Conservation (phyloP, 495 filamentous ascomycete species). For the Penicillium desertorum region DNA sequence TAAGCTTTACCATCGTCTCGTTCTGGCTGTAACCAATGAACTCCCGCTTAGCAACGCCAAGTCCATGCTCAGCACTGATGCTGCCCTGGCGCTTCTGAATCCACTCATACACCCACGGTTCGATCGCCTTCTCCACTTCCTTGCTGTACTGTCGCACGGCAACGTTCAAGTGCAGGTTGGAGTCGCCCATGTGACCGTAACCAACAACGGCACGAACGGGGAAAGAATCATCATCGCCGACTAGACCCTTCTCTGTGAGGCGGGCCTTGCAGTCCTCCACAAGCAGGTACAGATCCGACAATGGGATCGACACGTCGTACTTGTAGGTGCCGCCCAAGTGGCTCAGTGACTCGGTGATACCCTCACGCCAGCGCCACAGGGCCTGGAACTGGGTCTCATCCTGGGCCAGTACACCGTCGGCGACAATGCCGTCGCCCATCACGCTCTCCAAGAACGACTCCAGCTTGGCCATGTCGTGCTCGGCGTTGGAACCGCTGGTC, state of each 20-base stretch:
- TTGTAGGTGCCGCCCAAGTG: conserved; percentile 97
- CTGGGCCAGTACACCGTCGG: conserved; percentile 86
- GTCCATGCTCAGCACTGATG: conserved; percentile 93
- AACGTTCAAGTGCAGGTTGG: conserved; percentile 91
- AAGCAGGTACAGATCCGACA: conserved; percentile 81
- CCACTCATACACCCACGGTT: conserved; percentile 98
- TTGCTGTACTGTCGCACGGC: conserved; percentile 78
- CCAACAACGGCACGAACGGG: conserved; percentile 89
- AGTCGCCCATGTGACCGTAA: conserved; percentile 97
- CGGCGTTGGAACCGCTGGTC: conserved; percentile 89
- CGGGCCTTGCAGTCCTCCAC: conserved; percentile 79
- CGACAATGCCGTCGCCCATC: conserved; percentile 78
- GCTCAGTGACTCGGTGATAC: conserved; percentile 80
- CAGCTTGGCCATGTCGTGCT: conserved; percentile 89
- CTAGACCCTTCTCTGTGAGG: conserved; percentile 68
- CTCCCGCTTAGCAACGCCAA: conserved; percentile 91
- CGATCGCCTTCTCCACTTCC: conserved; percentile 81
- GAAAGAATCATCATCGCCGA: conserved; percentile 72
- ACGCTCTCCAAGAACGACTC: conserved; percentile 84
- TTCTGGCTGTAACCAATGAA: conserved; percentile 91
- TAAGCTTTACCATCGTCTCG: conserved; percentile 78
- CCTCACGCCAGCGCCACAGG: conserved; percentile 92
- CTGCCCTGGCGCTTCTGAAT: conserved; percentile 81
- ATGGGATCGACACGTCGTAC: conserved; percentile 93
- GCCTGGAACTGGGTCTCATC: conserved; percentile 84